These are phyloP conservation scores for Tetraselmis striata DNA, from an alignment of 139 green algal genomes.

Conservation along the genomic window DNA sequence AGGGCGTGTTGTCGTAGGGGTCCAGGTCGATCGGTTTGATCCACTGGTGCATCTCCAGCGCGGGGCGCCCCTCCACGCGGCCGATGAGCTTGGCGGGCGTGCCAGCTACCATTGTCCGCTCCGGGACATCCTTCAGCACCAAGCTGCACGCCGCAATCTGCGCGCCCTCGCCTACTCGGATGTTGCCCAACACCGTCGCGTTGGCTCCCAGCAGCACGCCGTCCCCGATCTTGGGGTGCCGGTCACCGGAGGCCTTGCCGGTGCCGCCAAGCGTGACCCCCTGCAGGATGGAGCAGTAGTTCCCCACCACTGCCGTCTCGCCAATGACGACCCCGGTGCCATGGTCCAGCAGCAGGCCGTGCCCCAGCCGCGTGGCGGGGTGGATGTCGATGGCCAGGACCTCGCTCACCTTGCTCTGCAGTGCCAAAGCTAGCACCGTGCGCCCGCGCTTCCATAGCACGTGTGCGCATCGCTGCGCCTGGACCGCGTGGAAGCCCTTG, in stretches of 20 bases:
- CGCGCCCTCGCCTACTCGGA: constrained; percentile 77
- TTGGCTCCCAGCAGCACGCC: constrained; percentile 87
- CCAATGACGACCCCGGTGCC: constrained; percentile 89
- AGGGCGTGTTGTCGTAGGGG: not conserved
- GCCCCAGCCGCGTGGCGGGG: constrained; percentile 84
- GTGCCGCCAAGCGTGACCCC: constrained; percentile 51
- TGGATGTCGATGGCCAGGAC: constrained; percentile 95
- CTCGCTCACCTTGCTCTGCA: constrained; percentile 68
- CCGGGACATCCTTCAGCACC: constrained; percentile 82
- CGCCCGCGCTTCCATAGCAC: constrained; percentile 72
- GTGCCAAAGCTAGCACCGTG: constrained; percentile 66
- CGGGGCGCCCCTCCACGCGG: constrained; percentile 39
- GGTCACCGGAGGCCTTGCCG: constrained; percentile 88
- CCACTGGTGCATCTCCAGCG: constrained; percentile 31
- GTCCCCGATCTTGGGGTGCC: constrained; percentile 89
- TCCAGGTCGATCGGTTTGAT: constrained; percentile 18
- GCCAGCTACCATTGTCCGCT: constrained; percentile 77
- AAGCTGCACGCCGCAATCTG: constrained; percentile 78
- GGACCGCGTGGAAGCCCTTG: constrained; percentile 92
- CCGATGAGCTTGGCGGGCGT: constrained; percentile 77
- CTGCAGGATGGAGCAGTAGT: constrained; percentile 83
- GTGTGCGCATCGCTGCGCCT: constrained; percentile 89
- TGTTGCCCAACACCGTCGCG: constrained; percentile 92
- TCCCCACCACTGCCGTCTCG: constrained; percentile 80
- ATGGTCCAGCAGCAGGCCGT: constrained; percentile 93